Evolutionary conservation across 345 rosid genomes (phyloP).

Genomic region (Brassica incana): DNA sequence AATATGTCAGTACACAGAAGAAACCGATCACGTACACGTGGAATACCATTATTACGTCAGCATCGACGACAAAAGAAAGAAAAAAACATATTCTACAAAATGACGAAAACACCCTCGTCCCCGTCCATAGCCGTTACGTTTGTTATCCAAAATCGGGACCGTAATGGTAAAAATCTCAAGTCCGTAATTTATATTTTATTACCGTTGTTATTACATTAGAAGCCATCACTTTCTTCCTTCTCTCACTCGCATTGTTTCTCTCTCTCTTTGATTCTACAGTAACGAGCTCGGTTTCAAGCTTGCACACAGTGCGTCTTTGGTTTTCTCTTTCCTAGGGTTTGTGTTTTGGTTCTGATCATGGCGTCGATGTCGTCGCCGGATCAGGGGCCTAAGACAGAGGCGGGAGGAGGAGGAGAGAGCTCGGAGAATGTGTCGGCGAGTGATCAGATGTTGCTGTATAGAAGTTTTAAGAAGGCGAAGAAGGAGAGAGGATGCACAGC

Average conservation of each 20-base stretch:
- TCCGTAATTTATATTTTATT: constrained; percentile 26
- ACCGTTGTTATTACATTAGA: constrained; percentile 11
- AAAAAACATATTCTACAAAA: background rate
- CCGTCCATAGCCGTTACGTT: constrained; percentile 41
- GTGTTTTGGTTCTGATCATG: constrained; percentile 49
- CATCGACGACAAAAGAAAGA: background rate
- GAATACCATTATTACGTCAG: constrained; percentile 15
- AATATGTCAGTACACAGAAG: constrained; percentile 21
- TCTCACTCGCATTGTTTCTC: background rate
- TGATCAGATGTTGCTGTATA: constrained; percentile 77
- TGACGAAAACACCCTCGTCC: constrained; percentile 26
- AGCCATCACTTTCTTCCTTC: constrained; percentile 19
- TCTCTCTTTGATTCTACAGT: constrained; percentile 22
- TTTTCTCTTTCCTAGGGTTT: constrained; percentile 39
- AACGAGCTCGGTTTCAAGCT: constrained; percentile 17
- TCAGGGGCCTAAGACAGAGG: constrained; percentile 74
- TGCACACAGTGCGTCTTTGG: constrained; percentile 13
- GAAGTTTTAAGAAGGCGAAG: constrained; percentile 88
- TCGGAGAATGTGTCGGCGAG: constrained; percentile 75
- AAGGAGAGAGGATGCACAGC: constrained; percentile 98
- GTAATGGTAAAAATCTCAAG: constrained; percentile 26
- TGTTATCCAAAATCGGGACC: constrained; percentile 19
- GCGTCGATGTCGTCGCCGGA: constrained; percentile 63
- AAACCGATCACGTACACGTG: constrained; percentile 38
- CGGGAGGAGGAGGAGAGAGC: constrained; percentile 48